Conservation (phyloP, 116 monocot genomes). For the Trichopus zeylanicus region DNA sequence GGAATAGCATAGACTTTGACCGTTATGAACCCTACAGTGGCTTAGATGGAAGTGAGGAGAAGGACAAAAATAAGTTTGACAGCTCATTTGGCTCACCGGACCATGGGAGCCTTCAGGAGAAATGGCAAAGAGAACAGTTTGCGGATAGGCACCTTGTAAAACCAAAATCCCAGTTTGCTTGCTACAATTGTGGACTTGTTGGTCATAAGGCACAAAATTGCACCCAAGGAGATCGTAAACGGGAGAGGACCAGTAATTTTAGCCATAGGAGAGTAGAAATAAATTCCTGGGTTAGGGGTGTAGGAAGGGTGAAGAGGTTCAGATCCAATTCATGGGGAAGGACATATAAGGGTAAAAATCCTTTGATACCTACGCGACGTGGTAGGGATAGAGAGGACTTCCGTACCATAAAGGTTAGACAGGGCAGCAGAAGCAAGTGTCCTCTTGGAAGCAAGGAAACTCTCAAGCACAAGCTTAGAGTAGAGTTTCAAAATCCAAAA, state of each 20-base stretch:
- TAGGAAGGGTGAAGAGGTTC: conserved; percentile 23
- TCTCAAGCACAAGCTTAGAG: not conserved
- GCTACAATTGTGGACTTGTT: conserved; percentile 40
- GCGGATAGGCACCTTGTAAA: conserved; percentile 15
- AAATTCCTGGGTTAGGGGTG: conserved; percentile 11
- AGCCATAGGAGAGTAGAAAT: conserved; percentile 27
- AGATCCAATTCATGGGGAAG: conserved; percentile 26
- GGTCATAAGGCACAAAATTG: conserved; percentile 50
- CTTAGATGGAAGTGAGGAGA: conserved; percentile 16
- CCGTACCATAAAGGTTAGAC: conserved; percentile 10
- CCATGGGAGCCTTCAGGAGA: conserved; percentile 15
- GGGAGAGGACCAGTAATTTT: conserved; percentile 20
- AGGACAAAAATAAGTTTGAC: conserved; percentile 13
- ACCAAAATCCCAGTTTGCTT: conserved; percentile 20
- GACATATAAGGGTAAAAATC: conserved; percentile 12
- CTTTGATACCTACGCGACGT: conserved; percentile 7
- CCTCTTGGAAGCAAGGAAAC: conserved; percentile 15
- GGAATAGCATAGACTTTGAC: conserved; percentile 39
- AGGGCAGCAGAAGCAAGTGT: not conserved
- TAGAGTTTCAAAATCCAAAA: conserved; percentile 10
- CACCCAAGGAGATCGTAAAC: conserved; percentile 20
- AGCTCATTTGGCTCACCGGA: conserved; percentile 23
- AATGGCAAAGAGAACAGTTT: conserved; percentile 15
- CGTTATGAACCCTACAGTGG: conserved; percentile 61
- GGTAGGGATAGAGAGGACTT: conserved; percentile 10